A percentile compares a stretch with the other conserved stretches of the same genome.
phyloP scores from a whole-genome alignment of 1,284 basidiomycete species.

The Cutaneotrichosporon sp. region DNA sequence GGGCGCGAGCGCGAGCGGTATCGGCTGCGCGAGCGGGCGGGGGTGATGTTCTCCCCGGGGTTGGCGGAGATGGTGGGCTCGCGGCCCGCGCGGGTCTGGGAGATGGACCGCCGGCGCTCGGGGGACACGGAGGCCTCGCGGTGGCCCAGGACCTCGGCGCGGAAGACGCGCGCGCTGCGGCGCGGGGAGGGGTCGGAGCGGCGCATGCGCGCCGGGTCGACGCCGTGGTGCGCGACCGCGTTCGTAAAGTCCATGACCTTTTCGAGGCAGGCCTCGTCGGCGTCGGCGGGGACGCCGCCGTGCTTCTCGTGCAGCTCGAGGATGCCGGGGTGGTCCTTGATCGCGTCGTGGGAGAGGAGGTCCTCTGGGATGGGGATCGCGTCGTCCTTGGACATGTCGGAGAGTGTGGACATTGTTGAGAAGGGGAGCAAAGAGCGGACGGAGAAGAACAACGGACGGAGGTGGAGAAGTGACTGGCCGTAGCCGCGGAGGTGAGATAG shows the following conservation, averaged over 20 bases:
- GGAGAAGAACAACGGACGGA: no score
- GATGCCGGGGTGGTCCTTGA: constrained; percentile 15
- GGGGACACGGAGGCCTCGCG: constrained; percentile 16
- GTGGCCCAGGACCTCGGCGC: constrained; percentile 22
- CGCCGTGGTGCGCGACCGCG: constrained; percentile 10
- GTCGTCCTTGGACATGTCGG: not conserved
- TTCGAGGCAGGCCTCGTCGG: constrained; percentile 6
- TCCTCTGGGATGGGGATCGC: constrained; percentile 18
- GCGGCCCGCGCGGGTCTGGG: not conserved
- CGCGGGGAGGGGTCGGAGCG: constrained; percentile 23
- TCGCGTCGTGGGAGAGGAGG: constrained; percentile 18
- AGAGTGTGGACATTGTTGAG: not conserved
- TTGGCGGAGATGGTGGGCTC: not conserved
- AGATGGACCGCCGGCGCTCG: not conserved
- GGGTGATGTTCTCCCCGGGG: not conserved
- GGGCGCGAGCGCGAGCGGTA: constrained; percentile 23
- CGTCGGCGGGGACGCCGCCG: constrained; percentile 20
- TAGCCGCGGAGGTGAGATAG: no score
- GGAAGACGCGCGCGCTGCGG: constrained; percentile 21
- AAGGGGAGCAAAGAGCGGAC: not conserved
- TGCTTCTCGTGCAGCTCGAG: constrained; percentile 8
- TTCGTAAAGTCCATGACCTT: constrained; percentile 19
- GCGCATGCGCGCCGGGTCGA: constrained; percentile 13
- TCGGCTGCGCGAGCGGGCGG: not conserved
- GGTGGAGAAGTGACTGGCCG: no score